Evolutionary conservation across 1,284 basidiomycete species (phyloP).

Genomic region (Leccinum solheimii): DNA sequence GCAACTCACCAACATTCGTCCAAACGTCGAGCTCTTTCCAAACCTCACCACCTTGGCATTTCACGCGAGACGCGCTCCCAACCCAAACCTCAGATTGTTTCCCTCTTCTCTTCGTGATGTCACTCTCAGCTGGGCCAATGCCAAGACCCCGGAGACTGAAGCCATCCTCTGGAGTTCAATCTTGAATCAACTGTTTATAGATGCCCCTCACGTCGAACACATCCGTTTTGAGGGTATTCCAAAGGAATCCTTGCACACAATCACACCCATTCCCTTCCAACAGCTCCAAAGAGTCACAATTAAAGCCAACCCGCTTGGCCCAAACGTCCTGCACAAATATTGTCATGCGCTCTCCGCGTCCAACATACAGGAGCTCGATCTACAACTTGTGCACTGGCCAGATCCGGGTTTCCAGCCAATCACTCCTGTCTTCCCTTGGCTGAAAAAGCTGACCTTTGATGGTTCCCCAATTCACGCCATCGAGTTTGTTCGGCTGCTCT

Average conservation of each 20-base stretch:
- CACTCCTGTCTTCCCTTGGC: constrained; percentile 26
- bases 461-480: constrained; percentile 23
- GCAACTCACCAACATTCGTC: constrained; percentile 27
- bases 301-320: constrained; percentile 28
- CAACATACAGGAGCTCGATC: constrained; percentile 23
- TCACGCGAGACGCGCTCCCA: constrained; percentile 19
- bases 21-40: constrained; percentile 32
- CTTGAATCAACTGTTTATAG: constrained; percentile 22
- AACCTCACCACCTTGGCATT: constrained; percentile 23
- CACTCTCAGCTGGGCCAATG: constrained; percentile 27
- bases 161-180: constrained; percentile 24
- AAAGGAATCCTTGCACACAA: constrained; percentile 19
- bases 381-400: constrained; percentile 29
- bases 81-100: constrained; percentile 21
- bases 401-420: constrained; percentile 20
- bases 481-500: constrained; percentile 26
- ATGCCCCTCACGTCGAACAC: constrained; percentile 23
- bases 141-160: constrained; percentile 17
- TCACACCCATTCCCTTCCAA: constrained; percentile 26
- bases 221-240: constrained; percentile 30
- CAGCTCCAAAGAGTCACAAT: constrained; percentile 25
- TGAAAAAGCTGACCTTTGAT: constrained; percentile 25
- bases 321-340: constrained; percentile 32
- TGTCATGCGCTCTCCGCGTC: constrained; percentile 26
- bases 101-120: constrained; percentile 26